Evolutionary conservation across 257 asterid genomes (phyloP).

Genomic region (Penstemon eatonii): DNA sequence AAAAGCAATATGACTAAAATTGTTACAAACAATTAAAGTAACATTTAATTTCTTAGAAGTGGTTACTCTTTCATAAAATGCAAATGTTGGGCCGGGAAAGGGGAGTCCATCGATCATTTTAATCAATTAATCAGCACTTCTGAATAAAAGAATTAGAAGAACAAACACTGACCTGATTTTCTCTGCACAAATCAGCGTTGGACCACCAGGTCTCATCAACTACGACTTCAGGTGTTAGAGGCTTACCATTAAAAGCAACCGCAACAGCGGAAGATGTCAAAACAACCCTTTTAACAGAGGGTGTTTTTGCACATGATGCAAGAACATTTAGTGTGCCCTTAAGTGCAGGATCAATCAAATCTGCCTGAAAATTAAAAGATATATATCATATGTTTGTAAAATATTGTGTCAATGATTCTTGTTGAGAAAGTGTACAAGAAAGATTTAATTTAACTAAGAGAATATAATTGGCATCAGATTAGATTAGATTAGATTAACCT

Average conservation of each 20-base stretch:
- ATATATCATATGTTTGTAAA: slow-evolving; percentile 35
- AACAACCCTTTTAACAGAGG: slow-evolving; percentile 63
- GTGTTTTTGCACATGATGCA: slow-evolving; percentile 61
- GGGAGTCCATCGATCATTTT: too few species aligned
- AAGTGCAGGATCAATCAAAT: slow-evolving; percentile 77
- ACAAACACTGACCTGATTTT: slow-evolving; percentile 35
- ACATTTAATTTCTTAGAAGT: neutral
- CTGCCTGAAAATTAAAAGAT: slow-evolving; percentile 49
- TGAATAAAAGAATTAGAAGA: neutral
- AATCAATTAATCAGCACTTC: neutral
- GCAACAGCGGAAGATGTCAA: slow-evolving; percentile 82
- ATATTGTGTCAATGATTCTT: too few species aligned
- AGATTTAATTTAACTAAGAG: neutral
- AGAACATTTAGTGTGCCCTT: slow-evolving; percentile 86
- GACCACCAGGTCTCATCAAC: slow-evolving; percentile 51
- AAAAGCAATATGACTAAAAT: slow-evolving; percentile 11
- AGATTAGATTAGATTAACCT: too few species aligned
- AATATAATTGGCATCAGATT: neutral
- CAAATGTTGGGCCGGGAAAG: too few species aligned
- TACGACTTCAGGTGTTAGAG: slow-evolving; percentile 51
- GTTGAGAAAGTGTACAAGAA: slow-evolving; percentile 31
- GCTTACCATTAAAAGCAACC: slow-evolving; percentile 58
- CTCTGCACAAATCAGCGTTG: slow-evolving; percentile 42
- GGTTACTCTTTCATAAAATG: neutral
- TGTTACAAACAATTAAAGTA: neutral